A percentile compares a stretch with the other conserved stretches of the same genome.
Evolutionary conservation across 305 asterid genomes (phyloP).

Genomic region (Euphrasia arctica): DNA sequence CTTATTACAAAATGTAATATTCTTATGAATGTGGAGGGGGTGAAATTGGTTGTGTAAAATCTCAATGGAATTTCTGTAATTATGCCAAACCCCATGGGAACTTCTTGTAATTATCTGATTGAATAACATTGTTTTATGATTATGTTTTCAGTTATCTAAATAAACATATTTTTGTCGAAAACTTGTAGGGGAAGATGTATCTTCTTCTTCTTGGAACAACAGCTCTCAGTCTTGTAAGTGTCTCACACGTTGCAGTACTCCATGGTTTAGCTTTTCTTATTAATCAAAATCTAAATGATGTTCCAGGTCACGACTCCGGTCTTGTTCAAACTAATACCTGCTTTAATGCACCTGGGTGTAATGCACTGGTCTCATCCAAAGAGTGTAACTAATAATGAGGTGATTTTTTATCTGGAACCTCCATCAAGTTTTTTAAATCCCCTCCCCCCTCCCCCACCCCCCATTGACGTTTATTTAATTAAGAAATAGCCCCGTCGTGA

Average conservation of each 20-base stretch:
- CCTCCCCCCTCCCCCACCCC: too few species aligned
- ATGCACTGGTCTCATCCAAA: slow-evolving; percentile 81
- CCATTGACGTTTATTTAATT: neutral
- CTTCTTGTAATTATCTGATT: neutral
- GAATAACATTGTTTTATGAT: slow-evolving; percentile 11
- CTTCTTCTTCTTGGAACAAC: slow-evolving; percentile 91
- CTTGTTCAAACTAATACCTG: slow-evolving; percentile 71
- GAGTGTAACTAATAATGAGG: slow-evolving; percentile 45
- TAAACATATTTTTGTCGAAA: neutral
- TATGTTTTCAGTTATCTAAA: slow-evolving; percentile 10
- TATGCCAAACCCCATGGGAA: too few species aligned
- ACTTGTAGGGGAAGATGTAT: slow-evolving; percentile 70
- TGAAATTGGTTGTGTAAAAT: too few species aligned
- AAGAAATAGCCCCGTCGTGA: neutral
- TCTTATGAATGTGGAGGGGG: too few species aligned
- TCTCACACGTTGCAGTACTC: neutral
- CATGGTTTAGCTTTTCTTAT: slow-evolving; percentile 16
- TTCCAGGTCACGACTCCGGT: slow-evolving; percentile 77
- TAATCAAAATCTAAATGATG: slow-evolving; percentile 10
- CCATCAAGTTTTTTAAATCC: neutral
- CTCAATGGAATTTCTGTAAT: too few species aligned
- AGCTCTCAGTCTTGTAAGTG: slow-evolving; percentile 76
- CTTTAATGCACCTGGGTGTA: slow-evolving; percentile 64
- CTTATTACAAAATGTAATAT: too few species aligned
- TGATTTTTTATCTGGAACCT: slow-evolving; percentile 22